Evolutionary conservation across 306 rosid genomes (phyloP).

Genomic region (Cyclanthera cordifolia): DNA sequence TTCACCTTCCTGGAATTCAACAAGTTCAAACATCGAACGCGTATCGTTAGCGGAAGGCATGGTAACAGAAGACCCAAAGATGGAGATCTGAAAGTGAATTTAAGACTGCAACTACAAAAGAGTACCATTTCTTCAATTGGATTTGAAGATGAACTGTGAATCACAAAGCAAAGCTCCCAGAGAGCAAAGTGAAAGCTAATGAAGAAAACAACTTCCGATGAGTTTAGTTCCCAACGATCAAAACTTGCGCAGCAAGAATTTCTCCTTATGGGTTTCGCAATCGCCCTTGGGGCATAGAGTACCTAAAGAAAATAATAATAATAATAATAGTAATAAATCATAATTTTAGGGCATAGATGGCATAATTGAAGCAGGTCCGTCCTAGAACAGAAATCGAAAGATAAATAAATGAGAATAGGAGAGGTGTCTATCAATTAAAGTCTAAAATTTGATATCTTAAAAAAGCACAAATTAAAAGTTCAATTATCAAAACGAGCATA

Average conservation of each 20-base stretch:
- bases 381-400: no score
- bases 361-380: no score
- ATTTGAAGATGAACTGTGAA: slow-evolving; percentile 1
- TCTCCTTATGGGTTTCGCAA: neutral
- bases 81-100: slow-evolving; percentile 11
- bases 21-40: slow-evolving; percentile 6
- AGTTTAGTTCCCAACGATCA: neutral
- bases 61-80: neutral
- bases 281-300: neutral
- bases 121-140: slow-evolving; percentile 11
- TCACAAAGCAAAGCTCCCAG: neutral
- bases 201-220: neutral
- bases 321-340: no score
- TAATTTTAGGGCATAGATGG: no score
- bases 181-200: neutral
- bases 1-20: slow-evolving; percentile 41
- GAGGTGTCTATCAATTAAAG: no score
- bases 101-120: neutral
- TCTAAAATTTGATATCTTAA: no score
- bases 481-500: no score
- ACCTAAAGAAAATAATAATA: no score
- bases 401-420: no score
- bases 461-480: no score
- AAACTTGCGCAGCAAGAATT: neutral
- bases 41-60: neutral